Percentiles rank a stretch among this genome's conserved stretches.
These are phyloP conservation scores for Ustilago sp. DNA, from an alignment of 1,284 basidiomycete species.

Conservation along the genomic window DNA sequence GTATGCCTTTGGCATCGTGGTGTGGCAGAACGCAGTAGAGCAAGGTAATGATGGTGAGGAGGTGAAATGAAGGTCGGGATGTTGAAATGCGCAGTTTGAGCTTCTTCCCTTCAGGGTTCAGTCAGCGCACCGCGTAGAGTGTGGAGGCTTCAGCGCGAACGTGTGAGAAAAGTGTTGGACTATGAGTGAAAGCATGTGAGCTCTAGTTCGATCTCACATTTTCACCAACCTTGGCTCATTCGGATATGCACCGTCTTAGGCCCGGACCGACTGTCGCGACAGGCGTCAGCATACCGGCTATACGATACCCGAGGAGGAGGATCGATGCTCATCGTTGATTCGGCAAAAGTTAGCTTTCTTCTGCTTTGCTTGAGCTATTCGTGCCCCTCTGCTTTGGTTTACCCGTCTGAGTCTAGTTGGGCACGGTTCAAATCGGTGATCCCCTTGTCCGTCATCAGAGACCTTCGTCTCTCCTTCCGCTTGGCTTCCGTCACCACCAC, in stretches of 20 bases:
- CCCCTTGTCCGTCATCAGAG: too few species aligned
- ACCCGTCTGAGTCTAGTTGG: neutral
- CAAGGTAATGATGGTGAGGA: neutral
- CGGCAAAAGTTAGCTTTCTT: too few species aligned
- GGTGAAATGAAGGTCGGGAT: neutral
- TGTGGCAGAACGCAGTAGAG: neutral
- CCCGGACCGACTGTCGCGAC: too few species aligned
- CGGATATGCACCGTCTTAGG: too few species aligned
- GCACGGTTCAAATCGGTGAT: too few species aligned
- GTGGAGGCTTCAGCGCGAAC: constrained; percentile 7
- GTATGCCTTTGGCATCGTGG: constrained; percentile 47
- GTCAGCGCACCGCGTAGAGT: constrained; percentile 5
- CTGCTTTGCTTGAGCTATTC: too few species aligned
- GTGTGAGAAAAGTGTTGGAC: constrained; percentile 12
- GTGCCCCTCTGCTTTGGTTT: neutral
- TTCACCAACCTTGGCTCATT: neutral
- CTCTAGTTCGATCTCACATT: neutral
- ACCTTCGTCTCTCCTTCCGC: too few species aligned
- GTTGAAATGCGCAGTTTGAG: neutral
- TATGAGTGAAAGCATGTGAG: neutral
- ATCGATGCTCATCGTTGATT: too few species aligned
- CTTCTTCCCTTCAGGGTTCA: constrained; percentile 9
- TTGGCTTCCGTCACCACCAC: neutral
- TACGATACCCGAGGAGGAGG: too few species aligned
- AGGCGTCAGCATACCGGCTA: too few species aligned